Conservation (phyloP, 495 filamentous ascomycete species). For the Trichodelitschia bisporula region DNA sequence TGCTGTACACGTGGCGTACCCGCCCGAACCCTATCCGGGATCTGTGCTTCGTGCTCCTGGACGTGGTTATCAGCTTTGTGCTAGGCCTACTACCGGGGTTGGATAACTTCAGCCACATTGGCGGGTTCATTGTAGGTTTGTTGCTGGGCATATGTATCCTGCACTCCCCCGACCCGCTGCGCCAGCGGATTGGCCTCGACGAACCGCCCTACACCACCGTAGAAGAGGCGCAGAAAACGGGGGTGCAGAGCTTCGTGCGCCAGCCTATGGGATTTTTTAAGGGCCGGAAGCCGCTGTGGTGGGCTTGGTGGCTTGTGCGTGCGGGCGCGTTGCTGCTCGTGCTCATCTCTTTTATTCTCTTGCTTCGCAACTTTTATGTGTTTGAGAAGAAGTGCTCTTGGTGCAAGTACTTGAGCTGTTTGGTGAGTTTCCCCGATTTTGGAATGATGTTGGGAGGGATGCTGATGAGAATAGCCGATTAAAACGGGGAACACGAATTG, state of each 20-base stretch:
- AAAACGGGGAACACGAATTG: constrained; percentile 8
- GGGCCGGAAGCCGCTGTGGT: constrained; percentile 79
- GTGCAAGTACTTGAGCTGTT: constrained; percentile 85
- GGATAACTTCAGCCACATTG: constrained; percentile 95
- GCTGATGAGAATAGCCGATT: constrained; percentile 1
- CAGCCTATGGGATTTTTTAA: constrained; percentile 68
- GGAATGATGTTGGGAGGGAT: neutral
- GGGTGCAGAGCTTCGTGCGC: constrained; percentile 32
- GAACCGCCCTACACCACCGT: constrained; percentile 7
- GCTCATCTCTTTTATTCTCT: constrained; percentile 55
- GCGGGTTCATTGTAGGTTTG: constrained; percentile 83
- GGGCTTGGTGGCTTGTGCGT: constrained; percentile 87
- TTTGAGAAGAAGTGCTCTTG: constrained; percentile 48
- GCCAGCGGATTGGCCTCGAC: constrained; percentile 39
- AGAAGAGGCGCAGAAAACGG: constrained; percentile 6
- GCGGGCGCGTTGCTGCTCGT: constrained; percentile 56
- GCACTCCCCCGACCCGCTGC: constrained; percentile 60
- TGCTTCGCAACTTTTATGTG: constrained; percentile 77
- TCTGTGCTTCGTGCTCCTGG: constrained; percentile 57
- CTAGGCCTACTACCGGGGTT: constrained; percentile 78
- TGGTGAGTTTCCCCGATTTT: constrained; percentile 34
- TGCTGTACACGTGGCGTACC: constrained; percentile 74
- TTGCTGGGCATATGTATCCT: constrained; percentile 66
- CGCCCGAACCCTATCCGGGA: constrained; percentile 53
- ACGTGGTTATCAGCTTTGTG: constrained; percentile 72